A percentile compares a stretch with the other conserved stretches of the same genome.
phyloP scores from a whole-genome alignment of 2,329 filamentous ascomycete species.

The Cladobotryum protrusum region DNA sequence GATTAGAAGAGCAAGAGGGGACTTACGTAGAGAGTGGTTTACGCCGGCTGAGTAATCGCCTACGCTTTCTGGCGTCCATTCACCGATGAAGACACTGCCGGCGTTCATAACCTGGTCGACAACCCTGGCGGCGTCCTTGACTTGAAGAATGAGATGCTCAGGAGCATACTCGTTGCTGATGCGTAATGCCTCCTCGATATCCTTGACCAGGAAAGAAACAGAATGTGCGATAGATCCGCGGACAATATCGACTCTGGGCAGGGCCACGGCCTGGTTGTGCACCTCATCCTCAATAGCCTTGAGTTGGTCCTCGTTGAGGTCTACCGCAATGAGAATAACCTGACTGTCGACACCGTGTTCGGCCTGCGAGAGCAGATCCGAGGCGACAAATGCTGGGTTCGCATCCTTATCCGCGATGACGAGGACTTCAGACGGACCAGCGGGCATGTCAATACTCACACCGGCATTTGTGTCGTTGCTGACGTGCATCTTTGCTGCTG shows the following conservation, averaged over 20 bases:
- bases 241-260: constrained; percentile 91
- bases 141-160: constrained; percentile 90
- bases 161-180: constrained; percentile 93
- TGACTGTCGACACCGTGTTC: constrained; percentile 97
- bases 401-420: constrained; percentile 84
- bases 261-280: constrained; percentile 74
- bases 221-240: constrained; percentile 86
- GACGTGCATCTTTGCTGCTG: constrained; percentile 96
- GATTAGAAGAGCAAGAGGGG: background rate
- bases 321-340: constrained; percentile 83
- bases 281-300: constrained; percentile 86
- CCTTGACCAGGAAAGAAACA: constrained; percentile 71
- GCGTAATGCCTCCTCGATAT: constrained; percentile 65
- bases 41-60: constrained; percentile 97
- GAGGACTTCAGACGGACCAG: constrained; percentile 93
- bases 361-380: constrained; percentile 88
- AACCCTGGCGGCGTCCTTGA: constrained; percentile 66
- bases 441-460: constrained; percentile 97
- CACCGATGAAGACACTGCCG: constrained; percentile 89
- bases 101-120: constrained; percentile 84
- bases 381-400: constrained; percentile 91
- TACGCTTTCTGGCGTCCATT: constrained; percentile 96
- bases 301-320: constrained; percentile 65
- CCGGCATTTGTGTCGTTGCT: constrained; percentile 94
- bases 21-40: constrained; percentile 93